Evolutionary conservation across 2,329 filamentous ascomycete species (phyloP).

Genomic region (Talaromyces sp.): DNA sequence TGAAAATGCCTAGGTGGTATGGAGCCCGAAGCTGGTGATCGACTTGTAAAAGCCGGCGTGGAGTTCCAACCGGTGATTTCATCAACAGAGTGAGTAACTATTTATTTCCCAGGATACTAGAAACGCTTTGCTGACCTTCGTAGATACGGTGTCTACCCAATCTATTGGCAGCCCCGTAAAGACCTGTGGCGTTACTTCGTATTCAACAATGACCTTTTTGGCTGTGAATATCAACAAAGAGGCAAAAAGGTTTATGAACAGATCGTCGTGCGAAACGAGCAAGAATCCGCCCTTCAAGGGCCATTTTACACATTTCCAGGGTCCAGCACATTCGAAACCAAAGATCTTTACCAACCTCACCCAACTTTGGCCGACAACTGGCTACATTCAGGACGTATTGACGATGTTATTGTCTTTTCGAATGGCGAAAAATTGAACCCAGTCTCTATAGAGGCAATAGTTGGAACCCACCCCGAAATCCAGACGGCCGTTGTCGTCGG

Average conservation of each 20-base stretch:
- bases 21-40: conserved; percentile 7
- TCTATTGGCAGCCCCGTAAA: not conserved
- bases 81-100: conserved; percentile 11
- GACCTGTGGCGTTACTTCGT: not conserved
- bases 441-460: not conserved
- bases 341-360: conserved; percentile 2
- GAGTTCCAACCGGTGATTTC: conserved; percentile 4
- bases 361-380: conserved; percentile 2
- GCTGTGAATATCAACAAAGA: not conserved
- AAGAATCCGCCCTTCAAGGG: not conserved
- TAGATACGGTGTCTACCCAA: not conserved
- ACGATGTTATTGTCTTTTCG: conserved; percentile 1
- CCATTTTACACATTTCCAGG: conserved; percentile 1
- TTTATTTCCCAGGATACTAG: not conserved
- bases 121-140: not conserved
- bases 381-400: conserved; percentile 1
- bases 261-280: not conserved
- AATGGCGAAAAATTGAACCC: not conserved
- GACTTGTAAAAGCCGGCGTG: conserved; percentile 8
- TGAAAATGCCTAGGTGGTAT: conserved; percentile 24
- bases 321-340: not conserved
- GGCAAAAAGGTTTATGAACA: not conserved
- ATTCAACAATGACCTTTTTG: not conserved
- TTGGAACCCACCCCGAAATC: not conserved
- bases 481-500: not conserved